Base-by-base conservation (phyloP, 2,329 filamentous ascomycete species). In the Aspergillus sp. region DNA sequence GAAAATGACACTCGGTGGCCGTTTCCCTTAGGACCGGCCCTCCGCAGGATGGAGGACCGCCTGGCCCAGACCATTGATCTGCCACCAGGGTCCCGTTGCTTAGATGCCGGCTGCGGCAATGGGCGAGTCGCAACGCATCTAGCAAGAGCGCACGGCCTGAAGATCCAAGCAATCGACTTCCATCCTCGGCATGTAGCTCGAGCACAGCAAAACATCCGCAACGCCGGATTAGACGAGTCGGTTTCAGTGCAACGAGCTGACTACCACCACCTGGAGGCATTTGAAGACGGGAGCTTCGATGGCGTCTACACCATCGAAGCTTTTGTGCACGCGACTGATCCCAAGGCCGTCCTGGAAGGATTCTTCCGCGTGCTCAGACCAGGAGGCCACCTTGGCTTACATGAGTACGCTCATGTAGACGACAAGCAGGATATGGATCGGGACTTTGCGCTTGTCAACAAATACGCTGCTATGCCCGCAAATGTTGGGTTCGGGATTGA, bases 231-330 rank as follows among this genome's bases (percentile, higher is more conserved):
- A 23, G 49, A 51, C 17, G 52, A 58, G 23, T 37, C 14, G 5
- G 14, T 84, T 15, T 66, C 66, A 0, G 76, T 79, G 14, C 65
- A 64, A 4, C 73, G 73, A 58, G 78, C 76, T 67, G 80, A 84
- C 61, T 85, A 84, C 62, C 82, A 84, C 60, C 70, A 83, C 59
- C 72, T 85, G 1, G 74, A 79, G 2, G 58, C 61, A 5, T 69
- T 83, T 21, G 54, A 62, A 0, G 62, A 70, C 25, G 67, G 62
- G 3, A 77, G 73, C 0, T 76, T 81, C 43, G 81, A 85, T 54
- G 82, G 81, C 3, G 69, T 81, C 27, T 85, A 84, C 65, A 84
- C 82, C 0, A 81, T 84, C 77, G 81, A 85, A 66, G 83, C 81
- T 0, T 77, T 85, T 47, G 81, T 83, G 0, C 82, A 85, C 62